phyloP scores from a whole-genome alignment of 257 asterid genomes.

The Catharanthus roseus region DNA sequence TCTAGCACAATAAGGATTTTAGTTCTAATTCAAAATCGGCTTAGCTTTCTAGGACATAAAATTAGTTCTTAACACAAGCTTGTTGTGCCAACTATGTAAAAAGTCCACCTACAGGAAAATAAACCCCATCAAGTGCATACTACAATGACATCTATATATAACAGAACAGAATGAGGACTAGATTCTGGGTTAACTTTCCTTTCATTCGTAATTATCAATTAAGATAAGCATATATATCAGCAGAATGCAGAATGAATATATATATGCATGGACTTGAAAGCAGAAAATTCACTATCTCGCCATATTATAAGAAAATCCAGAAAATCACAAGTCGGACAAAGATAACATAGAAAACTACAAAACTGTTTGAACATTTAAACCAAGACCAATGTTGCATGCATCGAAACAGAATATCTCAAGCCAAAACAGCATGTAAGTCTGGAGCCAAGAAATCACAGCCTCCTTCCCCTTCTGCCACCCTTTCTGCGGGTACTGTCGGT shows the following conservation, averaged over 20 bases:
- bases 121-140: no score
- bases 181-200: no score
- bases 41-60: no score
- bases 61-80: no score
- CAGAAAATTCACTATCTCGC: neutral
- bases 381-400: neutral
- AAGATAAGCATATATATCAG: neutral
- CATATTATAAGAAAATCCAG: slow-evolving; percentile 6
- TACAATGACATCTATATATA: no score
- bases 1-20: no score
- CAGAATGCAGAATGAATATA: neutral
- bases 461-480: slow-evolving; percentile 94
- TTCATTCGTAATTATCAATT: no score
- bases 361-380: neutral
- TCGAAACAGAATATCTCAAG: neutral
- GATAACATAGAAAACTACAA: slow-evolving; percentile 1
- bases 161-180: no score
- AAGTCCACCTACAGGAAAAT: no score
- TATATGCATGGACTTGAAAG: neutral
- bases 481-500: slow-evolving; percentile 88
- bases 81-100: no score
- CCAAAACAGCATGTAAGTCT: neutral
- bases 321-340: slow-evolving; percentile 1
- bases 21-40: no score
- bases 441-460: slow-evolving; percentile 35